phyloP scores from a whole-genome alignment of 2,329 filamentous ascomycete genomes.

The Penicillium sp. region DNA sequence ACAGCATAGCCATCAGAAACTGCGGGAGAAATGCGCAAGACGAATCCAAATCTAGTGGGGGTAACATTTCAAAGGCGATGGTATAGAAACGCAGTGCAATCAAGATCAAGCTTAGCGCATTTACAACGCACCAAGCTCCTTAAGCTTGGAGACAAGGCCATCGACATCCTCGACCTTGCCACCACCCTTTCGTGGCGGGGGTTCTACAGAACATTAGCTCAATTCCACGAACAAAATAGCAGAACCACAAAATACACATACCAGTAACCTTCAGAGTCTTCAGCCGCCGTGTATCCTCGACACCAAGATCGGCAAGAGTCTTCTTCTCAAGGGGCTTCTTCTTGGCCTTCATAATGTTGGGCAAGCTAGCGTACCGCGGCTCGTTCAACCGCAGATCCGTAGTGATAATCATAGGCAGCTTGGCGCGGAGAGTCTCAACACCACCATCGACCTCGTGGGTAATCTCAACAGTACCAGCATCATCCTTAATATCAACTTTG shows the following conservation, averaged over 20 bases:
- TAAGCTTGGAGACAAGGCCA: slow-evolving; percentile 87
- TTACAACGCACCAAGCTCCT: slow-evolving; percentile 90
- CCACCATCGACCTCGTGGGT: slow-evolving; percentile 94
- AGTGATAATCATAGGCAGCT: slow-evolving; percentile 89
- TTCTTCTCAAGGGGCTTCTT: slow-evolving; percentile 98
- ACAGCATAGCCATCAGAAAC: slow-evolving; percentile 5
- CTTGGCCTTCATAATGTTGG: slow-evolving; percentile 99
- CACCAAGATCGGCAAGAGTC: slow-evolving; percentile 74
- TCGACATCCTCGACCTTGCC: slow-evolving; percentile 97
- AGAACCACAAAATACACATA: slow-evolving; percentile 45
- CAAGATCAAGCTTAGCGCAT: slow-evolving; percentile 1
- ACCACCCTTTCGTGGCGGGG: slow-evolving; percentile 80
- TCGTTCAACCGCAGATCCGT: slow-evolving; percentile 93
- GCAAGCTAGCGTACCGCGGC: slow-evolving; percentile 89
- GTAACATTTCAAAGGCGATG: slow-evolving; percentile 16
- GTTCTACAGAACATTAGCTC: slow-evolving; percentile 57
- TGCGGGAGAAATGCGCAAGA: slow-evolving; percentile 7
- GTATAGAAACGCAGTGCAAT: slow-evolving; percentile 25
- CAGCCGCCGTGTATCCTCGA: slow-evolving; percentile 71
- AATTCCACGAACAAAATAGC: not conserved
- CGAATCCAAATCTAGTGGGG: slow-evolving; percentile 6
- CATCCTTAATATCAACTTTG: slow-evolving; percentile 70
- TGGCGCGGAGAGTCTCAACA: slow-evolving; percentile 80
- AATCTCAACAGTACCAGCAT: slow-evolving; percentile 69
- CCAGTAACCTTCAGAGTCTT: slow-evolving; percentile 87